phyloP scores from a whole-genome alignment of 2,329 filamentous ascomycete genomes.

The Colletotrichum costaricense region DNA sequence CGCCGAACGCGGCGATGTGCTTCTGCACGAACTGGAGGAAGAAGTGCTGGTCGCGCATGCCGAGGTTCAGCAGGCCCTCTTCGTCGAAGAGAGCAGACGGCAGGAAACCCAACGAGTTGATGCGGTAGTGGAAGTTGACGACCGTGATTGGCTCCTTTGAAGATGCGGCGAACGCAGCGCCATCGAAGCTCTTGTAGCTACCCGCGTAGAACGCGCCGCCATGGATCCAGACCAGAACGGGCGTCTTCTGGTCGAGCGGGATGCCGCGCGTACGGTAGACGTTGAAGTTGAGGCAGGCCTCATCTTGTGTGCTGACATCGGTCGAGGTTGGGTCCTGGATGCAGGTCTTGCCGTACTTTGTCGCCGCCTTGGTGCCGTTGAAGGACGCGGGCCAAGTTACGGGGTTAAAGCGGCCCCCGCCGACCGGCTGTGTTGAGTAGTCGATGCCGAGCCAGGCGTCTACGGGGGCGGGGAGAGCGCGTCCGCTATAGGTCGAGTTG shows the following conservation, averaged over 20 bases:
- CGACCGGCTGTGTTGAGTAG: slow-evolving; percentile 55
- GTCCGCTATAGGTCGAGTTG: slow-evolving; percentile 46
- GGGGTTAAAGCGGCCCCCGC: slow-evolving; percentile 52
- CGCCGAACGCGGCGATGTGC: slow-evolving; percentile 74
- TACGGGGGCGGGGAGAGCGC: slow-evolving; percentile 46
- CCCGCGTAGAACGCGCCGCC: slow-evolving; percentile 50
- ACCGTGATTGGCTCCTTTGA: slow-evolving; percentile 66
- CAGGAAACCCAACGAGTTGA: slow-evolving; percentile 72
- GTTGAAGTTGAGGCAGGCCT: slow-evolving; percentile 54
- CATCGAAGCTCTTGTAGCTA: slow-evolving; percentile 49
- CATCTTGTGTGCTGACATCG: slow-evolving; percentile 34
- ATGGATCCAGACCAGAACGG: slow-evolving; percentile 53
- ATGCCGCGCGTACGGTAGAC: slow-evolving; percentile 50
- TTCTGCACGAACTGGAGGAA: slow-evolving; percentile 72
- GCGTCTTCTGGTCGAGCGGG: slow-evolving; percentile 48
- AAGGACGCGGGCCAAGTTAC: slow-evolving; percentile 54
- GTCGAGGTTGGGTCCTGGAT: slow-evolving; percentile 48
- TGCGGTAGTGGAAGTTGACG: slow-evolving; percentile 73
- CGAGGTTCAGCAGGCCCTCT: slow-evolving; percentile 68
- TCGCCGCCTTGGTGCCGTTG: slow-evolving; percentile 50
- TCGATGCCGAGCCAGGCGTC: slow-evolving; percentile 62
- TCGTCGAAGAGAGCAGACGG: slow-evolving; percentile 64
- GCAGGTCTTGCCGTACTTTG: slow-evolving; percentile 53
- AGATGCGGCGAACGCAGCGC: slow-evolving; percentile 45
- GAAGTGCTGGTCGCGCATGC: slow-evolving; percentile 69